Base-by-base conservation (phyloP, 306 rosid genomes). In the Glycine tomentella region DNA sequence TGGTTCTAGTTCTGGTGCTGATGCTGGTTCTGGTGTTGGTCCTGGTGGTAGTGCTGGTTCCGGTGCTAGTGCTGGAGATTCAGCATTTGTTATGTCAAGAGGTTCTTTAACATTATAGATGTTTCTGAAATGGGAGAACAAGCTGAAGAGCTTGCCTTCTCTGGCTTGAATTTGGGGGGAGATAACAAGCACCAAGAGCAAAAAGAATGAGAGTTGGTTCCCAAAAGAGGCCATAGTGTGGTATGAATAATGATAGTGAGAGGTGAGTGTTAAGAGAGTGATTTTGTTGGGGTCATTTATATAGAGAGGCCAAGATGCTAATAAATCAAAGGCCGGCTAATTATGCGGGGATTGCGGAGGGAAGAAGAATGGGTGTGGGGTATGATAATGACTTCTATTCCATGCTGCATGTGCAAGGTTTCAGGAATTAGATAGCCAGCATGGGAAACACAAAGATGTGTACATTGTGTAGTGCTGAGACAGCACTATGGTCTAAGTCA, bases 291-390 rank as follows among this genome's bases (percentile, higher is more conserved):
- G 76, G 9, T 79, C 69, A 74, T 75, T 85, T 90, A 36, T 92
- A 25, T 25, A 88, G 69, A 82, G 40, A 25, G 9, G 11, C 0
- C 0, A 2, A n/a, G 8, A 6, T 7, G 2, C 46, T 74, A 16
- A 10, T 8, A 53, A 25, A 25, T 16, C 14, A 75, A 74, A 53
- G 42, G 71, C 68, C 87, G 83, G 46, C 49, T 65, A 78, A 83
- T 87, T 77, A 74, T 87, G 97, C 94, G 92, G 2, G 81, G 91
- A 88, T 90, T 91, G 90, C 83, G 96, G 96, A 81, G 80, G 51
- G 67, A 2, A 38, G 9, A 25, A 25, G 31, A 25, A 25, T 25
- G 31, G 31, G 9, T 2, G 89, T 92, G 86, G 97, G 97, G 89
- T 70, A 42, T 53, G 77, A 14, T 89, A 57, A 81, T 80, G 86